Evolutionary conservation across 1,284 basidiomycete genomes (phyloP).

Genomic region (Malassezia dermatis): DNA sequence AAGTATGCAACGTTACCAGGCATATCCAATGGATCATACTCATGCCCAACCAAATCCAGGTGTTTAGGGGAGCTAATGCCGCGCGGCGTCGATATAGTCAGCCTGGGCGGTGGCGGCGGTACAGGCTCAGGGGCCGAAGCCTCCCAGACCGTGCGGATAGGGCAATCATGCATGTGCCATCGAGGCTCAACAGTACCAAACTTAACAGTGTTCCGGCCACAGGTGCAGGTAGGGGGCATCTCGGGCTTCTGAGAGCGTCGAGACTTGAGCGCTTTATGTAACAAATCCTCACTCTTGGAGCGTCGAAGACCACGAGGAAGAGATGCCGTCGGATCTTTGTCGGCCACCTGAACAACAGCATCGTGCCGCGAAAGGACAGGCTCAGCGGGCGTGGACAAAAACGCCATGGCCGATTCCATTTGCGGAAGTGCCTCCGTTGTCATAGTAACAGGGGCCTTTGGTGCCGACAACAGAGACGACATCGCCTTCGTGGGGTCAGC

Average conservation of each 20-base stretch:
- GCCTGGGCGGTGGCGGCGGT: conserved; percentile 14
- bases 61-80: conserved; percentile 8
- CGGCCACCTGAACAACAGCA: conserved; percentile 1
- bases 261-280: conserved; percentile 13
- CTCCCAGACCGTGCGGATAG: conserved; percentile 10
- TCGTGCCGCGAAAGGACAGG: conserved; percentile 13
- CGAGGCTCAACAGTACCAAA: conserved; percentile 6
- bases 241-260: background rate
- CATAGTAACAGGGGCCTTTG: background rate
- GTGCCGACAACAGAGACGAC: background rate
- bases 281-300: conserved; percentile 14
- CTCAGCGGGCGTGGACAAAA: conserved; percentile 6
- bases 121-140: background rate
- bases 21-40: conserved; percentile 6
- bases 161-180: conserved; percentile 12
- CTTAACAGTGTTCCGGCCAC: background rate
- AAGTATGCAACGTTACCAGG: background rate
- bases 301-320: conserved; percentile 9
- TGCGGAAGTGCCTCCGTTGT: background rate
- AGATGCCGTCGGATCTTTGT: background rate
- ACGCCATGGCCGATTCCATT: background rate
- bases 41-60: conserved; percentile 1
- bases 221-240: background rate
- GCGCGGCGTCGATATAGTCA: conserved; percentile 12
- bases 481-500: background rate